Evolutionary conservation across 2,329 filamentous ascomycete species (phyloP).

Genomic region (Epichloe elymi): DNA sequence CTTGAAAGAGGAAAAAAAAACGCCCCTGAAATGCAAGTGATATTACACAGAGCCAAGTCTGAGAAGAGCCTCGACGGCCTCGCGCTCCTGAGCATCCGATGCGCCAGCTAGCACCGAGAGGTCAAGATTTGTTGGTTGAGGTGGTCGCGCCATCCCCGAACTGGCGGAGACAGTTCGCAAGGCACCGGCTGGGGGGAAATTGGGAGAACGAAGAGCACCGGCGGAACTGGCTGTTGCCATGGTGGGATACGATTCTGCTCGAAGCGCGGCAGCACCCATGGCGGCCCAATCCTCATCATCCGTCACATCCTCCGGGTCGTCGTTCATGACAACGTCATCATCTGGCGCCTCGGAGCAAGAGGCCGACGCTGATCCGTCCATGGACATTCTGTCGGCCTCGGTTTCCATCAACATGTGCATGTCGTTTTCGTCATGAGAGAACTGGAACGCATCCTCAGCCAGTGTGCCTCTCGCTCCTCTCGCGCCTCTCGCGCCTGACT

Average conservation of each 20-base stretch:
- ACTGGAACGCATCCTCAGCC: conserved; percentile 58
- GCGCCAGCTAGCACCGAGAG: conserved; percentile 36
- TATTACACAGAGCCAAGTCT: conserved; percentile 68
- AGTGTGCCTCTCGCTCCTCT: conserved; percentile 43
- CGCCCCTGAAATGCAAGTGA: conserved; percentile 16
- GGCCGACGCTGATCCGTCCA: conserved; percentile 54
- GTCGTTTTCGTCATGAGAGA: conserved; percentile 57
- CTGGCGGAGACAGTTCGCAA: conserved; percentile 36
- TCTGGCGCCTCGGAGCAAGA: conserved; percentile 66
- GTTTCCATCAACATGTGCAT: conserved; percentile 62
- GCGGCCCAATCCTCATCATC: conserved; percentile 95
- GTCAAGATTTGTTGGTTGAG: conserved; percentile 38
- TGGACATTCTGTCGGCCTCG: conserved; percentile 91
- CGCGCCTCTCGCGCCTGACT: conserved; percentile 27
- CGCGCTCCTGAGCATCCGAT: conserved; percentile 61
- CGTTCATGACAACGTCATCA: conserved; percentile 53
- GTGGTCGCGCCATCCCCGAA: conserved; percentile 40
- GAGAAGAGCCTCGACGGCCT: conserved; percentile 69
- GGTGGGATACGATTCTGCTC: conserved; percentile 50
- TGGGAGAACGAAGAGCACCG: conserved; percentile 26
- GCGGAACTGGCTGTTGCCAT: conserved; percentile 42
- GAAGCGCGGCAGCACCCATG: conserved; percentile 73
- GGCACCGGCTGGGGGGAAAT: conserved; percentile 34
- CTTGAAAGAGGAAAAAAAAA: conserved; percentile 5
- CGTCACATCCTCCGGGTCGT: conserved; percentile 73